These are phyloP conservation scores for Gaertneriomyces semiglobifer DNA, from an alignment of 192 early-diverging fungal species.

Conservation along the genomic window DNA sequence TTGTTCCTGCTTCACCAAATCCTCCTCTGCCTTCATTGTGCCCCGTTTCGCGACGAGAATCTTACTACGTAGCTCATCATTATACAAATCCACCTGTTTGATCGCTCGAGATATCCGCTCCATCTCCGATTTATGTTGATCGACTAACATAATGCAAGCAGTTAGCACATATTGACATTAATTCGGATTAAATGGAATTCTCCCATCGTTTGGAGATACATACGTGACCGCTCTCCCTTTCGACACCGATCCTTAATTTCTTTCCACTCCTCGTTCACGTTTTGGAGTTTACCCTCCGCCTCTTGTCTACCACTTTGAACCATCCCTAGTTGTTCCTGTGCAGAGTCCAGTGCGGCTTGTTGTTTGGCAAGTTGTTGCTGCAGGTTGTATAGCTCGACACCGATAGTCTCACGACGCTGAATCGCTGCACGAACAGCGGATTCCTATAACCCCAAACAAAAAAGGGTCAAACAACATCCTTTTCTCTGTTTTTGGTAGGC, in stretches of 20 bases:
- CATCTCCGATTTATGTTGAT: slow-evolving; percentile 54
- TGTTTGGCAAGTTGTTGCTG: slow-evolving; percentile 58
- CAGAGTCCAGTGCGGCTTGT: slow-evolving; percentile 50
- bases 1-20: slow-evolving; percentile 54
- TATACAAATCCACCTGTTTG: slow-evolving; percentile 60
- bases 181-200: too few relatives aligned
- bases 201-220: too few relatives aligned
- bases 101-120: slow-evolving; percentile 57
- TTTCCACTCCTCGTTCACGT: slow-evolving; percentile 40
- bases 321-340: slow-evolving; percentile 46
- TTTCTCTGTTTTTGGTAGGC: background rate
- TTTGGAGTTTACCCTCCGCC: slow-evolving; percentile 44
- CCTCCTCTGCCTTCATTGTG: slow-evolving; percentile 63
- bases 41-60: slow-evolving; percentile 56
- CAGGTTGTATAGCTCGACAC: slow-evolving; percentile 54
- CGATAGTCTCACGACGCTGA: slow-evolving; percentile 48
- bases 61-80: slow-evolving; percentile 54
- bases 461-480: too few relatives aligned
- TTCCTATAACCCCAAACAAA: slow-evolving; percentile 27
- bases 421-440: slow-evolving; percentile 43
- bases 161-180: background rate
- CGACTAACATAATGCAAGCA: slow-evolving; percentile 38
- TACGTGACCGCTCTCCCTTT: too few relatives aligned
- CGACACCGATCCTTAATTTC: slow-evolving; percentile 43
- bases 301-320: slow-evolving; percentile 50